phyloP scores from a whole-genome alignment of 768 basidiomycete genomes.

The Suillus discolor region DNA sequence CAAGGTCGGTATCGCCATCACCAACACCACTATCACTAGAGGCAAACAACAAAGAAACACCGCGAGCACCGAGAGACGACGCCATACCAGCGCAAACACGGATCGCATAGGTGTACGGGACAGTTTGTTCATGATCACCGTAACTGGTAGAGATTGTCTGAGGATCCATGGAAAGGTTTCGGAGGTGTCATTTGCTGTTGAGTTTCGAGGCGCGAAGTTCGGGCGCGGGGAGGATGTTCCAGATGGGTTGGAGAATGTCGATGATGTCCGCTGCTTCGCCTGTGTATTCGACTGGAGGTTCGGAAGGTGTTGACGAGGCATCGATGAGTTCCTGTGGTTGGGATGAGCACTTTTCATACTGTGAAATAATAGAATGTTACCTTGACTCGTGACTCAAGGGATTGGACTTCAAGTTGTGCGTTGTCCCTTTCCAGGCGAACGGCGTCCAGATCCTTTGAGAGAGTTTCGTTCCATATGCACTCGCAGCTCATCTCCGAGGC shows the following conservation, averaged over 20 bases:
- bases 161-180: too few relatives aligned
- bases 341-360: conserved; percentile 8
- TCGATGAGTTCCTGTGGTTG: conserved; percentile 24
- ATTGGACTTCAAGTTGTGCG: conserved; percentile 42
- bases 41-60: conserved; percentile 63
- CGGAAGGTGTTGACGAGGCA: conserved; percentile 22
- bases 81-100: conserved; percentile 64
- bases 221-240: conserved; percentile 82
- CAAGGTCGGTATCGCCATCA: conserved; percentile 55
- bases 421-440: conserved; percentile 54
- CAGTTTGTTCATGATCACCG: conserved; percentile 75
- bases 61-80: conserved; percentile 68
- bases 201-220: conserved; percentile 77
- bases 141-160: conserved; percentile 74
- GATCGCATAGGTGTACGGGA: conserved; percentile 58
- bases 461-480: conserved; percentile 45
- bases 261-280: conserved; percentile 58
- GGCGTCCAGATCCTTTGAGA: conserved; percentile 56
- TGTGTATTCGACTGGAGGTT: conserved; percentile 33
- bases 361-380: conserved; percentile 21
- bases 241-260: conserved; percentile 69
- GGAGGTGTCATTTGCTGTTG: conserved; percentile 47
- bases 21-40: conserved; percentile 75
- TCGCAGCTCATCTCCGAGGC: conserved; percentile 53
- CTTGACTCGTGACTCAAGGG: conserved; percentile 42